Base-by-base conservation (phyloP, 768 basidiomycete genomes). In the Mycena olivaceomarginata region DNA sequence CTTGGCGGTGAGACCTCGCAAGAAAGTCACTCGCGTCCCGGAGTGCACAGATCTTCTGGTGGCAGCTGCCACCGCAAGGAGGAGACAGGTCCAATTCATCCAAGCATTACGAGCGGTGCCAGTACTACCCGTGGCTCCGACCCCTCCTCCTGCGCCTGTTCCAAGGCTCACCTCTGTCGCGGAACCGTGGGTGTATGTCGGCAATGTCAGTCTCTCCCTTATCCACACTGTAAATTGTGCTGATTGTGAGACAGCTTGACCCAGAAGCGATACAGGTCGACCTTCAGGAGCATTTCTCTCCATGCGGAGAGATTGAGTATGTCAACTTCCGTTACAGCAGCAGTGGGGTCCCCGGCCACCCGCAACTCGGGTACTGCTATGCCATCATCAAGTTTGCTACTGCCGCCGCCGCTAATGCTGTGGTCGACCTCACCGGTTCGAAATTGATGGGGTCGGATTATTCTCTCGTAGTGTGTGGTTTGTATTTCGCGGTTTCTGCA, bases 341-440 rank as follows among this genome's bases (percentile, higher is more conserved):
- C 48, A 67, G 31, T 48, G 66, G 66, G 4, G 11, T 39, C 5
- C 66, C 66, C 3, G 66, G 48, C 3, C 46, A 10, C 16, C 46
- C 66, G 9, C 18, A 37, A 4, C 18, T 7, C 31, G 66, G 66
- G 5, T 67, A 67, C 48, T 37, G 31, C 37, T 67, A 67, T 37
- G 66, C 66, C 25, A 67, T 67, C 46, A 45, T 67, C 48, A 67
- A 53, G 46, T 67, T 67, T 18, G 18, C 18, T 18, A n/a, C 15
- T 4, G 3, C 16, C 4, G 18, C 1, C 0, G 31, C 46, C 11
- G 66, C 48, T 9, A 16, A 67, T 20, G 46, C 46, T 10, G 66
- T 48, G 4, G 31, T 51, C 3, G 66, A 31, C 2, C 46, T 51
- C 48, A 39, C 15, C 12, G 66, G 48, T 0, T 31, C 48, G 13